Conservation (phyloP, 805 yeast species). For the Candida easanensis region DNA sequence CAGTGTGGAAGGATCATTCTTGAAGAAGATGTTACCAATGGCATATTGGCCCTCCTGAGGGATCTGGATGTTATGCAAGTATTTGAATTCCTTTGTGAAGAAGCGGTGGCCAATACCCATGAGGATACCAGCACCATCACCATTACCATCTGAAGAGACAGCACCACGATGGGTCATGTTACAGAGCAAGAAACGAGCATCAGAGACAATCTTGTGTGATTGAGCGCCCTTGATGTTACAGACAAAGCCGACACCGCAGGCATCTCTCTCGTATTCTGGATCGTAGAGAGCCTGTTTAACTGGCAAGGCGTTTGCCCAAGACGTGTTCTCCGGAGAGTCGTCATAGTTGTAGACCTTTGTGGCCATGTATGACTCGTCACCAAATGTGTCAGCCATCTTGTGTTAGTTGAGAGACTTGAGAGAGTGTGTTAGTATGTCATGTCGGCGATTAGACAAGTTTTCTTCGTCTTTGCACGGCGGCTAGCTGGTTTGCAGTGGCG, state of each 20-base stretch:
- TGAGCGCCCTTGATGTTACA: constrained; percentile 87
- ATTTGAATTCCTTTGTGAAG: constrained; percentile 78
- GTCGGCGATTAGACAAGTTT: neutral
- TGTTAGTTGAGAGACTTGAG: too few relatives aligned
- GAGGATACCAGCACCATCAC: constrained; percentile 98
- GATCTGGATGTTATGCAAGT: constrained; percentile 60
- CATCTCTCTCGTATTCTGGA: constrained; percentile 92
- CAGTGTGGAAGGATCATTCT: constrained; percentile 71
- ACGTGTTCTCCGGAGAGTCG: constrained; percentile 71
- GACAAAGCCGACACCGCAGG: constrained; percentile 98
- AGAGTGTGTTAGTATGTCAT: too few relatives aligned
- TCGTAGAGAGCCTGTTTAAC: constrained; percentile 85
- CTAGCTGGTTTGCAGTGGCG: too few relatives aligned
- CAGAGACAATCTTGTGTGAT: constrained; percentile 90
- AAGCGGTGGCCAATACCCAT: constrained; percentile 89
- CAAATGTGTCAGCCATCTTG: constrained; percentile 11
- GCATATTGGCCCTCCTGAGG: constrained; percentile 89
- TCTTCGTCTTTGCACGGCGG: too few relatives aligned
- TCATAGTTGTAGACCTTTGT: constrained; percentile 46
- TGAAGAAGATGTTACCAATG: constrained; percentile 91
- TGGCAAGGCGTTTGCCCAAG: constrained; percentile 93
- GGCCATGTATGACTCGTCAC: constrained; percentile 15
- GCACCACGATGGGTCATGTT: constrained; percentile 99
- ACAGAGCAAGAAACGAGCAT: constrained; percentile 82
- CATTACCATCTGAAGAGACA: constrained; percentile 93